Percentiles rank a stretch among this genome's conserved stretches.
Evolutionary conservation across 106 monocot genomes (phyloP).

Genomic region (Allium sativum): DNA sequence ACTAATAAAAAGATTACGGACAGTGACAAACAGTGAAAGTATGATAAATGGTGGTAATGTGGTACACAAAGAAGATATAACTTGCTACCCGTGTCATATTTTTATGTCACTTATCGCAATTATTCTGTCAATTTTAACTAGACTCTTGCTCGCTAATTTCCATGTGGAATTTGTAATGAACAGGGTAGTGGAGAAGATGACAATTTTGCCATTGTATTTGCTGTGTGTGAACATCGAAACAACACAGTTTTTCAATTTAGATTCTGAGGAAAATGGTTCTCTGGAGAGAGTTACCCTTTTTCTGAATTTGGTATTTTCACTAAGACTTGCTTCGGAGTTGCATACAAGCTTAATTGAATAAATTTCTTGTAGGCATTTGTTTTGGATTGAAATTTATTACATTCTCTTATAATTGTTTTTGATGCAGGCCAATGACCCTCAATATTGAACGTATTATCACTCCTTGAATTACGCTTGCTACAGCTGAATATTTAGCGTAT

Average conservation of each 20-base stretch:
- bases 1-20: no score
- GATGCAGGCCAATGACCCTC: conserved; percentile 91
- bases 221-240: conserved; percentile 99
- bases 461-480: conserved; percentile 92
- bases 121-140: no score
- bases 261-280: conserved; percentile 99
- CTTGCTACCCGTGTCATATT: no score
- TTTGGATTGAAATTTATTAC: neutral
- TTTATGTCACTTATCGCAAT: no score
- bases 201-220: conserved; percentile 99
- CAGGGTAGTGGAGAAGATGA: conserved; percentile 87
- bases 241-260: conserved; percentile 97
- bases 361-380: neutral
- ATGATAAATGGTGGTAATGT: no score
- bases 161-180: conserved; percentile 5
- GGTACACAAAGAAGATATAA: no score
- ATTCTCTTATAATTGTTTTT: neutral
- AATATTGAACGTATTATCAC: conserved; percentile 97
- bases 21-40: no score
- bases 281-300: conserved; percentile 99
- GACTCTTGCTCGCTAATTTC: no score
- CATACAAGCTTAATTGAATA: neutral
- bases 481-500: conserved; percentile 97
- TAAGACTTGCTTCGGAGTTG: neutral
- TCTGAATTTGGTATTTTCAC: conserved; percentile 71